phyloP scores from a whole-genome alignment of 2,329 filamentous ascomycete genomes.

The Rhinocladiella similis region DNA sequence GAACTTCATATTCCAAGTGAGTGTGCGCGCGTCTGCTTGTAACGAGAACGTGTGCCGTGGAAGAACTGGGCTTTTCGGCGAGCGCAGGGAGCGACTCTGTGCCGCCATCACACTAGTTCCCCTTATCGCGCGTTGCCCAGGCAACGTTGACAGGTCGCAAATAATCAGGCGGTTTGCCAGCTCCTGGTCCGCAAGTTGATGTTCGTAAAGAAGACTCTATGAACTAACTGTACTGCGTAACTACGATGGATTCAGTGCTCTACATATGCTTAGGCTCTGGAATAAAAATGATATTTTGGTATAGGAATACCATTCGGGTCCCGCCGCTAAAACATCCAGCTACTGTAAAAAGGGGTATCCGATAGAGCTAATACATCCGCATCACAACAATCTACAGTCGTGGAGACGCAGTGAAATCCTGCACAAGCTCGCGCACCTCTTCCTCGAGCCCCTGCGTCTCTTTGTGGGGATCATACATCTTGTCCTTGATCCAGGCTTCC shows the following conservation, averaged over 20 bases:
- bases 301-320: background rate
- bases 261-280: too few relatives aligned
- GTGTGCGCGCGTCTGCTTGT: too few relatives aligned
- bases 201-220: too few relatives aligned
- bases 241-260: too few relatives aligned
- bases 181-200: background rate
- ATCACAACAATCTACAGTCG: slow-evolving; percentile 13
- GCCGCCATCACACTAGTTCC: background rate
- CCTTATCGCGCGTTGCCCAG: background rate
- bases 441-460: slow-evolving; percentile 49
- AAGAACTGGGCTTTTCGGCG: too few relatives aligned
- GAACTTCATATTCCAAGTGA: background rate
- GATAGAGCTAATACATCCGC: background rate
- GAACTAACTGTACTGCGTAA: background rate
- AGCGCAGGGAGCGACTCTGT: too few relatives aligned
- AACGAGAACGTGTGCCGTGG: too few relatives aligned
- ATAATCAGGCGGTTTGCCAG: background rate
- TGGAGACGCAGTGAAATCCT: slow-evolving; percentile 15
- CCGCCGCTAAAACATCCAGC: background rate
- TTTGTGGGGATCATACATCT: slow-evolving; percentile 51
- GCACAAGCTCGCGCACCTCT: slow-evolving; percentile 33
- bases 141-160: background rate
- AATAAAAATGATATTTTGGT: background rate
- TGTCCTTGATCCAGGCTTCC: slow-evolving; percentile 49
- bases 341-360: background rate